Evolutionary conservation across 768 basidiomycete species (phyloP), one percentile per base, ranked within the genome.

Genomic region (Sporobolomyces roseus): DNA sequence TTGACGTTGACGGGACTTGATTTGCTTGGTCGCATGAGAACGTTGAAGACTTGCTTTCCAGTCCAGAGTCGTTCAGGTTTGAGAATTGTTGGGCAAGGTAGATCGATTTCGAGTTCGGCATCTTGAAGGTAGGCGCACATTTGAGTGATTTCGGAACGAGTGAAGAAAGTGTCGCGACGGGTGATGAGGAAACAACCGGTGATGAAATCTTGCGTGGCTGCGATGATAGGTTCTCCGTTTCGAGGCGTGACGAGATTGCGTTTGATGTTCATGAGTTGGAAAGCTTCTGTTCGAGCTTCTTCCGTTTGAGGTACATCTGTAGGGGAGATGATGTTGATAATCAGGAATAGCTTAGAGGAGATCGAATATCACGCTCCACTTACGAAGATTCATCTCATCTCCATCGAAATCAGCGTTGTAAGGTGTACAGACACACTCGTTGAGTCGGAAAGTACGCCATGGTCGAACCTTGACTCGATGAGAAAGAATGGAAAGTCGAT

Each of bases 321-420:
- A 35, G 12, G 43, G 1, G 48, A 21, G 23, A 45, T n/a, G n/a
- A n/a, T n/a, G n/a, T n/a, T n/a, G n/a, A n/a, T n/a, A n/a, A n/a
- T n/a, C n/a, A 48, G 27, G n/a, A 19, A 13, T 13, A 46, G 45
- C 13, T 14, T 10, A 46, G 35, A 71, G 5, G 16, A 23, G 13
- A 2, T 29, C 43, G 4, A 16, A 36, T 5, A 59, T 14, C 16
- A 16, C 12, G 77, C 5, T 9, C 46, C 14, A 76, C 90, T 75
- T 76, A 93, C 94, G 96, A 75, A 99, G 81, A 80, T 99, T 99
- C 96, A 99, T 99, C 79, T 99, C 96, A 78, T 99, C 96, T 69
- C 96, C 96, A 78, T 99, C 96, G 73, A 99, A 99, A 82, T 99
- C 96, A 55, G 96, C 96, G 77, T 97, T 97, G 80, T 97, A 98